Evolutionary conservation across 139 green algal genomes (phyloP).

Genomic region (Trebouxia sp.): DNA sequence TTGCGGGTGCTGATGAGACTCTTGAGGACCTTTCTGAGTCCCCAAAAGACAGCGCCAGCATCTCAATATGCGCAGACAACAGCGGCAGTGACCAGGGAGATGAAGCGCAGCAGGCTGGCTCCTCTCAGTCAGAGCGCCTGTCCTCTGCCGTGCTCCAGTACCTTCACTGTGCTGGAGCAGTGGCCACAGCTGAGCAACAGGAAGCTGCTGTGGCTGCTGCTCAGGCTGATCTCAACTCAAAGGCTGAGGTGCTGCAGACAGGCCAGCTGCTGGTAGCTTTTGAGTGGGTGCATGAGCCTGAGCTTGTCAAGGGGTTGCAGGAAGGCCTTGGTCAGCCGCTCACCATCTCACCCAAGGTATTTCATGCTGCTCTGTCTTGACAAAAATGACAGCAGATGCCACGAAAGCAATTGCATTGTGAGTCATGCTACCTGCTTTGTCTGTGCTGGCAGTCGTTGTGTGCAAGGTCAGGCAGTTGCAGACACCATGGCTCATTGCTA

Average conservation of each 20-base stretch:
- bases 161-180: neutral
- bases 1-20: constrained; percentile 1
- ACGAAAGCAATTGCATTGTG: too few species aligned
- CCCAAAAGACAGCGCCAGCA: too few species aligned
- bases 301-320: neutral
- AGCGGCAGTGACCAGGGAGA: neutral
- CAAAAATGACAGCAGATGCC: too few species aligned
- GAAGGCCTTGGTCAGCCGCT: neutral
- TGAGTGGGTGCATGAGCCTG: constrained; percentile 11
- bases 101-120: neutral
- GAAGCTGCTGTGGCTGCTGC: neutral
- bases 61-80: neutral
- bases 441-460: too few species aligned
- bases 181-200: constrained; percentile 7
- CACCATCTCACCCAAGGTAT: neutral
- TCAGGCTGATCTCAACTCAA: neutral
- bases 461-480: too few species aligned
- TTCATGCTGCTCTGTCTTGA: neutral
- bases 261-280: neutral
- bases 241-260: neutral
- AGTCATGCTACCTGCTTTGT: too few species aligned
- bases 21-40: neutral
- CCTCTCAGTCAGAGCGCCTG: neutral
- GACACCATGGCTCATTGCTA: too few species aligned
- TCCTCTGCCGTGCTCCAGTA: neutral